A percentile compares a stretch with the other conserved stretches of the same genome.
Conservation (phyloP, 495 filamentous ascomycete genomes). For the Penicillium steckii region DNA sequence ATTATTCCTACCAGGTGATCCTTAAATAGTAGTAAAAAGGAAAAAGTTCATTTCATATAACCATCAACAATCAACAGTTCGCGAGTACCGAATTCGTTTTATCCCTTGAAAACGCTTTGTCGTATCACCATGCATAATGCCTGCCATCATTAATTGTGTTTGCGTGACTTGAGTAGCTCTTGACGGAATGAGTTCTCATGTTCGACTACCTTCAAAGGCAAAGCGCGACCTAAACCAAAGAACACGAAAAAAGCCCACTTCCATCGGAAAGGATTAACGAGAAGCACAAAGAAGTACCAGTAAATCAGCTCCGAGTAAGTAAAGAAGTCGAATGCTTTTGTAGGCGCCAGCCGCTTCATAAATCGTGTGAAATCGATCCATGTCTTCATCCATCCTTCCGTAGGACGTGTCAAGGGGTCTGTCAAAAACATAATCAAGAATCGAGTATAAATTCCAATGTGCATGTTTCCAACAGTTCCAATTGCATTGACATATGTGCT, state of each 20-base stretch:
- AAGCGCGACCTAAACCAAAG: slow-evolving; percentile 64
- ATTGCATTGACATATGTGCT: slow-evolving; percentile 83
- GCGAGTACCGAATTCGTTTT: background rate
- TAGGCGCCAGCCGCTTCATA: slow-evolving; percentile 67
- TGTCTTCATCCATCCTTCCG: slow-evolving; percentile 69
- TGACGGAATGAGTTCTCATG: slow-evolving; percentile 54
- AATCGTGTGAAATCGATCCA: slow-evolving; percentile 86
- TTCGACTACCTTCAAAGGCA: slow-evolving; percentile 65
- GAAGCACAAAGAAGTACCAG: slow-evolving; percentile 79
- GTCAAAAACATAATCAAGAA: slow-evolving; percentile 83
- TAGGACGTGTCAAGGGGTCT: slow-evolving; percentile 72
- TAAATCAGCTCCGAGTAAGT: slow-evolving; percentile 81
- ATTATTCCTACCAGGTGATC: too few species aligned
- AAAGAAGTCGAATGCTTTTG: slow-evolving; percentile 80
- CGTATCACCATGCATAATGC: background rate
- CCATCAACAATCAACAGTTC: too few species aligned
- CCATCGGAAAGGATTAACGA: slow-evolving; percentile 84
- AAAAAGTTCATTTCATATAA: too few species aligned
- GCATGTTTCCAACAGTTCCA: slow-evolving; percentile 77
- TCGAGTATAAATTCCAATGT: slow-evolving; percentile 85
- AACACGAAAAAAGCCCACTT: slow-evolving; percentile 72
- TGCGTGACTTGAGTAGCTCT: slow-evolving; percentile 31
- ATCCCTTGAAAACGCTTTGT: background rate
- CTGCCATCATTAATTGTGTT: slow-evolving; percentile 7
- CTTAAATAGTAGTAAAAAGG: too few species aligned